These are phyloP conservation scores for Fraxinus albicans DNA, from an alignment of 305 asterid genomes.

Conservation along the genomic window DNA sequence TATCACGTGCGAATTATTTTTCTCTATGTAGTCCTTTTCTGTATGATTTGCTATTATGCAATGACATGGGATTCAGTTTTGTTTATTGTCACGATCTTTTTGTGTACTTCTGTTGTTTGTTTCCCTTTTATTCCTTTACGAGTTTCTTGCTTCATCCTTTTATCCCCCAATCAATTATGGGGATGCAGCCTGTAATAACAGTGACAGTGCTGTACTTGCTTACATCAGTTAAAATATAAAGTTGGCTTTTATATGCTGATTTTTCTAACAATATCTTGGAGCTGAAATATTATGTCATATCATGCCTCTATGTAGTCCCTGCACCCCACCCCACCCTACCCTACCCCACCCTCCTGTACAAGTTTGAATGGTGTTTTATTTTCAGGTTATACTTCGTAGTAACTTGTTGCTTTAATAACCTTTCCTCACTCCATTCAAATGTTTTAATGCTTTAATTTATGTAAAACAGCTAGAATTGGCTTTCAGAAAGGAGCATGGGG, in stretches of 20 bases:
- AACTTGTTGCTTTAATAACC: constrained; percentile 8
- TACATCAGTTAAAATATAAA: neutral
- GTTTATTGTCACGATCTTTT: neutral
- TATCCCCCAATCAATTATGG: neutral
- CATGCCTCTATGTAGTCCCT: neutral
- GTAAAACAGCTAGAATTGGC: constrained; percentile 76
- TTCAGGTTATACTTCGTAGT: constrained; percentile 4
- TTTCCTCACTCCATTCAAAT: constrained; percentile 15
- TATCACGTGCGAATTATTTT: neutral
- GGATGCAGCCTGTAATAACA: neutral
- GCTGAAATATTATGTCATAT: neutral
- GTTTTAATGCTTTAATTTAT: constrained; percentile 27
- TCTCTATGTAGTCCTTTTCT: neutral
- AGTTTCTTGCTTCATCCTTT: neutral
- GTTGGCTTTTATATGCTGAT: neutral
- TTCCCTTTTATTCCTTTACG: neutral
- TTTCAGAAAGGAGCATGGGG: constrained; percentile 71
- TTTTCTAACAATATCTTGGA: neutral
- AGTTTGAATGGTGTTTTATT: constrained; percentile 14
- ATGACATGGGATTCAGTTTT: neutral
- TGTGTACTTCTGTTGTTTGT: neutral
- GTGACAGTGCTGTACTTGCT: neutral
- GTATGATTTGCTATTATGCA: neutral
- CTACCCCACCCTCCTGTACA: neutral
- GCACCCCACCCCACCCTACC: neutral